Evolutionary conservation across 805 yeast genomes (phyloP).

Genomic region (Phaffomyces antillensis): DNA sequence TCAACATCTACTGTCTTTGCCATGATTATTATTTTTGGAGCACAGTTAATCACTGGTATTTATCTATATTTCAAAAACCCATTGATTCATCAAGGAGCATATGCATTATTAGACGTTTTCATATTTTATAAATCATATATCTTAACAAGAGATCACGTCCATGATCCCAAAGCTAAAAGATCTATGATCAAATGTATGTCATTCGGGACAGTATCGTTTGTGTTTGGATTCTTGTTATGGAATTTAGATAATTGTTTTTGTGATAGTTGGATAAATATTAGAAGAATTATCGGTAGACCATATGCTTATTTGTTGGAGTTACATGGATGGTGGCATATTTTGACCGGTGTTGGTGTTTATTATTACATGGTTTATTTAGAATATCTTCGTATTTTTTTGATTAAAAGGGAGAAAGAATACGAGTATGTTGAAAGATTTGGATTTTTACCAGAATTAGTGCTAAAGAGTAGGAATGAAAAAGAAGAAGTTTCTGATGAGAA

Average conservation of each 20-base stretch:
- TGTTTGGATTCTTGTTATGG: constrained; percentile 79
- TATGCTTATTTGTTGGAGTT: constrained; percentile 81
- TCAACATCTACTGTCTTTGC: constrained; percentile 37
- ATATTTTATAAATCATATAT: constrained; percentile 55
- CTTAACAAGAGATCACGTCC: constrained; percentile 49
- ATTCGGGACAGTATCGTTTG: constrained; percentile 57
- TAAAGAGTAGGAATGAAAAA: not conserved
- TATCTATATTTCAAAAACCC: constrained; percentile 76
- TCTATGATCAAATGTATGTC: constrained; percentile 50
- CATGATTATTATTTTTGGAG: constrained; percentile 41
- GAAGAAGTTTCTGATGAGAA: no score
- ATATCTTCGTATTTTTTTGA: constrained; percentile 61
- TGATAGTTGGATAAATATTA: constrained; percentile 41
- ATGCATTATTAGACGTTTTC: constrained; percentile 66
- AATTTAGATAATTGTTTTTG: constrained; percentile 83
- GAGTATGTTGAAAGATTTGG: constrained; percentile 51
- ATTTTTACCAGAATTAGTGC: constrained; percentile 41
- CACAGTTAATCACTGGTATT: constrained; percentile 56
- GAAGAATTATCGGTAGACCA: constrained; percentile 73
- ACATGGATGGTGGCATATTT: constrained; percentile 97
- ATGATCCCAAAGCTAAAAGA: constrained; percentile 38
- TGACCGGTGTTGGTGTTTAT: constrained; percentile 84
- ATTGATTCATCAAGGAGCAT: constrained; percentile 80
- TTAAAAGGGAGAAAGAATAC: constrained; percentile 49
- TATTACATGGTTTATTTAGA: constrained; percentile 76